phyloP scores from a whole-genome alignment of 495 filamentous ascomycete species.

The Penicillium malachiteum region DNA sequence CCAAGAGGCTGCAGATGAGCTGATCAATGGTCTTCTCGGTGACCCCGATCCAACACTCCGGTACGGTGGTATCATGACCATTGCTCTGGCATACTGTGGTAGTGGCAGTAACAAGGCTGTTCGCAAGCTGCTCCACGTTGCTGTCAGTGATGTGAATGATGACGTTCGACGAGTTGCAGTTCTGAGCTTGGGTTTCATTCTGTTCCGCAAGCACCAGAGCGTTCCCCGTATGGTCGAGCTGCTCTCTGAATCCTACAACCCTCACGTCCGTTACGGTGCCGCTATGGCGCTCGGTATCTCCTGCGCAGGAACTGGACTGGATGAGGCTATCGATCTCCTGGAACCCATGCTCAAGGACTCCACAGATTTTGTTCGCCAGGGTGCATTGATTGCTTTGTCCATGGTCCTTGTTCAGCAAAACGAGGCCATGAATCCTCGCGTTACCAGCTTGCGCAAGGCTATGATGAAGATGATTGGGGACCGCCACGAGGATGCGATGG shows the following conservation, averaged over 20 bases:
- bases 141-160: slow-evolving; percentile 97
- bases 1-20: slow-evolving; percentile 90
- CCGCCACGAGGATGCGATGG: slow-evolving; percentile 98
- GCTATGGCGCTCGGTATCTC: slow-evolving; percentile 98
- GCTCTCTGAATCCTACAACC: slow-evolving; percentile 96
- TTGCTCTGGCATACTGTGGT: slow-evolving; percentile 95
- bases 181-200: slow-evolving; percentile 96
- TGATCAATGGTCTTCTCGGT: slow-evolving; percentile 88
- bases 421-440: slow-evolving; percentile 90
- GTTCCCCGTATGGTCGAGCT: slow-evolving; percentile 99
- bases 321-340: slow-evolving; percentile 94
- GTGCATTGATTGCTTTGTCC: slow-evolving; percentile 87
- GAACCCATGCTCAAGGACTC: slow-evolving; percentile 99
- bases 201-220: slow-evolving; percentile 96
- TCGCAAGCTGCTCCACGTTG: slow-evolving; percentile 92
- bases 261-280: slow-evolving; percentile 96
- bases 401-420: slow-evolving; percentile 99
- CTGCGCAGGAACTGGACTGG: slow-evolving; percentile 92
- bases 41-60: slow-evolving; percentile 92
- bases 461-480: slow-evolving; percentile 90
- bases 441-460: slow-evolving; percentile 75
- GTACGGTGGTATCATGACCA: slow-evolving; percentile 99
- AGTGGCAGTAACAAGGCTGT: slow-evolving; percentile 98
- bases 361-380: slow-evolving; percentile 96
- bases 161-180: slow-evolving; percentile 97